A percentile compares a stretch with the other conserved stretches of the same genome.
Conservation (phyloP, 2,329 filamentous ascomycete species). For the Pestalotiopsis fici region DNA sequence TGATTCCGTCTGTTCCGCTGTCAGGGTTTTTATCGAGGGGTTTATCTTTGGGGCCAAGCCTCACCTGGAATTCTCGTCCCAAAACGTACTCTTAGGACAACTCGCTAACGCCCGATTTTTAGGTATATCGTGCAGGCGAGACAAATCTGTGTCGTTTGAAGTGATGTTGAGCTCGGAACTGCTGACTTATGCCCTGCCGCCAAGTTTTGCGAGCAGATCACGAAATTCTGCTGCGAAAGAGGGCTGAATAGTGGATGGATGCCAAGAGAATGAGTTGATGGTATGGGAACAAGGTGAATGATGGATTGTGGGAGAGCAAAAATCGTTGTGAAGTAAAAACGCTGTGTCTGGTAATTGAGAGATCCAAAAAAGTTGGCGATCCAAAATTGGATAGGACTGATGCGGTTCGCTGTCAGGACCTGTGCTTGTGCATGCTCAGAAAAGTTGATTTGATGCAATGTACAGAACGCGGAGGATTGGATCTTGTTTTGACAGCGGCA, state of each 20-base stretch:
- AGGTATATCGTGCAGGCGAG: no score
- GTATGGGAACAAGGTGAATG: neutral
- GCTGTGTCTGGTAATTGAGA: neutral
- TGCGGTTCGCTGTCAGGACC: slow-evolving; percentile 6
- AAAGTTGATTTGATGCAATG: neutral
- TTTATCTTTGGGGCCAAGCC: no score
- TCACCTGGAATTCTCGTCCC: no score
- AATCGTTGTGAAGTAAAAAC: neutral
- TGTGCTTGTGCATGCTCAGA: neutral
- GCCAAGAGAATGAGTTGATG: neutral
- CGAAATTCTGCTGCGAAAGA: neutral
- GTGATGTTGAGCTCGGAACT: no score
- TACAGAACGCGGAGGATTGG: neutral
- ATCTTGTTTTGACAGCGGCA: neutral
- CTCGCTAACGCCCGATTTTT: no score
- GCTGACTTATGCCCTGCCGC: no score
- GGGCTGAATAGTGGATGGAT: neutral
- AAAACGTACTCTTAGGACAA: no score
- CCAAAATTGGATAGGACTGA: slow-evolving; percentile 11
- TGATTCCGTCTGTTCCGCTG: no score
- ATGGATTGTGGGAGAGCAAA: neutral
- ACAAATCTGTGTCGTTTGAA: no score
- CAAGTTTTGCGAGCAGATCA: neutral
- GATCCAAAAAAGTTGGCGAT: slow-evolving; percentile 6
- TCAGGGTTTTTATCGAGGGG: no score